phyloP scores from a whole-genome alignment of 2,329 filamentous ascomycete genomes.

The Alternaria sp. region DNA sequence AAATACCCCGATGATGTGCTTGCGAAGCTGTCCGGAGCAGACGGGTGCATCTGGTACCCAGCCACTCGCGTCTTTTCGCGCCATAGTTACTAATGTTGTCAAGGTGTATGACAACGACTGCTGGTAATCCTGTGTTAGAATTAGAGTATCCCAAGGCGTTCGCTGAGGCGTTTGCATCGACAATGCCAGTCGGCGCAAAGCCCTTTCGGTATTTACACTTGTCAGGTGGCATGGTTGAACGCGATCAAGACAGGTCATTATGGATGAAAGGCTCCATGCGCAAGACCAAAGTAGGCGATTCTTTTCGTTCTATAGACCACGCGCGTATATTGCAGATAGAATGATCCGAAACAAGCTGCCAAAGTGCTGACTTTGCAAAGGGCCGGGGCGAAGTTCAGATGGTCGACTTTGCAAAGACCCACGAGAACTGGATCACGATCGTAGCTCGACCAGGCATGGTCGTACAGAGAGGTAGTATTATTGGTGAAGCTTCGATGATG shows the following conservation, averaged over 20 bases:
- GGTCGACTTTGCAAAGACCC: constrained; percentile 23
- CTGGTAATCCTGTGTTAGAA: constrained; percentile 20
- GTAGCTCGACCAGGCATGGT: constrained; percentile 24
- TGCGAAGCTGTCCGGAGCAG: constrained; percentile 21
- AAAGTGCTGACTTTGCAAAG: constrained; percentile 8
- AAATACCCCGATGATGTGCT: constrained; percentile 22
- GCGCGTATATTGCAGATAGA: not conserved
- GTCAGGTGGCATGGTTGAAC: constrained; percentile 20
- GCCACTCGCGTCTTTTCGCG: not conserved
- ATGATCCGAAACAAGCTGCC: not conserved
- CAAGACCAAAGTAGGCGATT: constrained; percentile 19
- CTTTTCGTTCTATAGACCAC: not conserved
- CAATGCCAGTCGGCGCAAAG: constrained; percentile 12
- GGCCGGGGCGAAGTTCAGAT: constrained; percentile 23
- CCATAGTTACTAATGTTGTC: constrained; percentile 12
- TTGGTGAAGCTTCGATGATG: constrained; percentile 18
- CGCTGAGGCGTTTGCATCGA: constrained; percentile 19
- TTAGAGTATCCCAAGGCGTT: constrained; percentile 25
- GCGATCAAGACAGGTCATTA: constrained; percentile 19
- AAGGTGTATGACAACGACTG: constrained; percentile 31
- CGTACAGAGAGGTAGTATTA: constrained; percentile 14
- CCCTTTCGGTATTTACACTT: constrained; percentile 26
- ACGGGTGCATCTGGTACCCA: constrained; percentile 27
- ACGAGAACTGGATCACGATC: constrained; percentile 22
- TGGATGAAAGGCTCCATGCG: constrained; percentile 22